phyloP scores from a whole-genome alignment of 1,284 basidiomycete genomes.

The Pseudozyma flocculosa region DNA sequence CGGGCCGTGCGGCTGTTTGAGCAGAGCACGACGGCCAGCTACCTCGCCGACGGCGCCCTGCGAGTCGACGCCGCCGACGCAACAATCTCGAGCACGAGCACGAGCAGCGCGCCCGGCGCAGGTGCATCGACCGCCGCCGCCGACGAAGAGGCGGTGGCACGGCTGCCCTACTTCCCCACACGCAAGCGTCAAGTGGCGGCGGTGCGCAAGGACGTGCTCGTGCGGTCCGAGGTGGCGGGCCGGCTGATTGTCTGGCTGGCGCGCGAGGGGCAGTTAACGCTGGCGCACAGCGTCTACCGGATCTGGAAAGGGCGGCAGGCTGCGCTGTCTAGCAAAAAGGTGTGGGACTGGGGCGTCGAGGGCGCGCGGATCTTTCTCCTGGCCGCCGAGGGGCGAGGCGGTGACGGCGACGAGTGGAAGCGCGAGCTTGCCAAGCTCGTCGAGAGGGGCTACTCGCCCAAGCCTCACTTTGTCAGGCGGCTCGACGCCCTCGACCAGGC shows the following conservation, averaged over 20 bases:
- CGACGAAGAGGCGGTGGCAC: too few relatives aligned
- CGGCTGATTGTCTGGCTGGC: not conserved
- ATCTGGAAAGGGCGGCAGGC: not conserved
- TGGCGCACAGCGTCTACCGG: not conserved
- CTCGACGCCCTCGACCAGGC: too few relatives aligned
- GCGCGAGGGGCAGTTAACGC: not conserved
- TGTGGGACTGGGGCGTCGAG: not conserved
- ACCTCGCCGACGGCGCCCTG: not conserved
- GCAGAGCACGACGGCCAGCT: not conserved
- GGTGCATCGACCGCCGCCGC: too few relatives aligned
- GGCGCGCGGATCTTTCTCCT: not conserved
- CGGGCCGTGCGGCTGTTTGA: constrained; percentile 4
- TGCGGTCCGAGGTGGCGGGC: not conserved
- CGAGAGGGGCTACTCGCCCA: too few relatives aligned
- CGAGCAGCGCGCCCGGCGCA: too few relatives aligned
- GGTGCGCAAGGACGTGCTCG: not conserved
- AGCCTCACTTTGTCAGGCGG: too few relatives aligned
- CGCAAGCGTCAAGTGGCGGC: not conserved
- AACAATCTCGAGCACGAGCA: too few relatives aligned
- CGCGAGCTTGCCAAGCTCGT: too few relatives aligned
- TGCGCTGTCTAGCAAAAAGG: not conserved
- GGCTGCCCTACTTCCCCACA: not conserved
- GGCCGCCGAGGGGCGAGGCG: not conserved
- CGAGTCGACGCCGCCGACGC: not conserved
- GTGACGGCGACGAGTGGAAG: too few relatives aligned